A percentile compares a stretch with the other conserved stretches of the same genome.
phyloP scores from a whole-genome alignment of 108 stramenopile species.

The Skeletonema costatum region DNA sequence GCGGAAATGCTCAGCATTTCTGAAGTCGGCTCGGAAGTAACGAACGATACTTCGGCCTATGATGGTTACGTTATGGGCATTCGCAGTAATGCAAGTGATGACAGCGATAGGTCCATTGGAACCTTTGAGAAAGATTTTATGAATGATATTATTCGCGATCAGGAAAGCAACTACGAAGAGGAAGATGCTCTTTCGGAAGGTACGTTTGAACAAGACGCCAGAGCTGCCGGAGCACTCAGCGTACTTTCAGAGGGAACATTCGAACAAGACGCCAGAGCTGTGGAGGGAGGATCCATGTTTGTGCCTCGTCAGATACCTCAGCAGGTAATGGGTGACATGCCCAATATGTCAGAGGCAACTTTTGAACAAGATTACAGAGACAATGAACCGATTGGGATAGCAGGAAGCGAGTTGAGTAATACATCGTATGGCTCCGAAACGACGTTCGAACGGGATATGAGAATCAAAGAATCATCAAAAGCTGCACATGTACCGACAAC shows the following conservation, averaged over 20 bases:
- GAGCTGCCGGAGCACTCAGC: neutral
- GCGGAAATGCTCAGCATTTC: neutral
- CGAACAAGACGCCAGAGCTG: neutral
- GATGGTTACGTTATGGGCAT: slow-evolving; percentile 11
- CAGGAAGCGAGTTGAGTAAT: neutral
- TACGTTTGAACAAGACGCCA: neutral
- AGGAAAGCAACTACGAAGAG: neutral
- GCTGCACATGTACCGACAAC: neutral
- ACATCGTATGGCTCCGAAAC: slow-evolving; percentile 23
- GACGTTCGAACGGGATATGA: slow-evolving; percentile 31
- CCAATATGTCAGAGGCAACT: slow-evolving; percentile 32
- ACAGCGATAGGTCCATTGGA: slow-evolving; percentile 34
- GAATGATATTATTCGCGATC: slow-evolving; percentile 34
- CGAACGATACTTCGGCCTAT: too few relatives aligned
- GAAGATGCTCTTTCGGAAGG: neutral
- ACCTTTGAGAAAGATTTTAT: slow-evolving; percentile 44
- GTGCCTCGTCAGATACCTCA: neutral
- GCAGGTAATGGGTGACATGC: slow-evolving; percentile 18
- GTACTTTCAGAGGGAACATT: neutral
- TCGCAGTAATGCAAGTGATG: slow-evolving; percentile 15
- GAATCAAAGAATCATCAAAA: neutral
- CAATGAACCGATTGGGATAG: neutral
- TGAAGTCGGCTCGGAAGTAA: neutral
- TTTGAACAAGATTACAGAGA: slow-evolving; percentile 30
- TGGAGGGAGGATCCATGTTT: neutral